Base-by-base conservation (phyloP, 352 stramenopile species). In the Phytophthora crassamura region DNA sequence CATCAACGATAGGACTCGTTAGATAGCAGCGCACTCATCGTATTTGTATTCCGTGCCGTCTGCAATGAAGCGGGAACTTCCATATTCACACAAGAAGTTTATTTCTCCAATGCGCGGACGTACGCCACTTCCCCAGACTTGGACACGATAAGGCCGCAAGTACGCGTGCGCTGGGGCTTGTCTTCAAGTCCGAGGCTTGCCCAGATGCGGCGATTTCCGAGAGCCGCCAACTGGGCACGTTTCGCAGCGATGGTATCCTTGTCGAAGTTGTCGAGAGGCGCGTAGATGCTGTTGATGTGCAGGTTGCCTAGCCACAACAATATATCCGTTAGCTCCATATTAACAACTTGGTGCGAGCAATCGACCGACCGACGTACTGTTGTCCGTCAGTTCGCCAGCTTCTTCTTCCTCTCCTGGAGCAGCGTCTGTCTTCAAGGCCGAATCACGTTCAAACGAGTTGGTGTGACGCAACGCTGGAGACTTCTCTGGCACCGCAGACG, bases 201-300 rank as follows among this genome's bases (percentile, higher is more conserved):
- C 87, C 87, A 95, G 38, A 95, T 93, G 16, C 87, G 81, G 11
- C 84, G 83, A 34, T 94, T 95, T 32, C 80, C 84, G 4, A 93
- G 67, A 30, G 82, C 83, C 32, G 82, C 70, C 7, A 95, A 70
- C 55, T 94, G 83, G 10, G 85, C 83, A 15, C 87, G 85, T 50
- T 95, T 95, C 14, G 82, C 82, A n/a, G 87, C 84, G 22, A 95
- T 81, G 7, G 85, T 80, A 33, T 95, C 84, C 52, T 90, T 90
- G 50, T 92, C 78, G 49, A 93, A 93, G 45, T 69, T 85, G 35
- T 91, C 84, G 15, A 95, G 62, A 40, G 86, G 87, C 14, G 84
- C 80, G 54, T 90, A 93, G 40, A 94, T 85, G 53, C 59, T 89
- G 16, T 75, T 77, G 25, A 90, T 71, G 49, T 90, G 78, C 43